These are phyloP conservation scores for Prunus yedoensis DNA, from an alignment of 331 rosid genomes.

Conservation along the genomic window DNA sequence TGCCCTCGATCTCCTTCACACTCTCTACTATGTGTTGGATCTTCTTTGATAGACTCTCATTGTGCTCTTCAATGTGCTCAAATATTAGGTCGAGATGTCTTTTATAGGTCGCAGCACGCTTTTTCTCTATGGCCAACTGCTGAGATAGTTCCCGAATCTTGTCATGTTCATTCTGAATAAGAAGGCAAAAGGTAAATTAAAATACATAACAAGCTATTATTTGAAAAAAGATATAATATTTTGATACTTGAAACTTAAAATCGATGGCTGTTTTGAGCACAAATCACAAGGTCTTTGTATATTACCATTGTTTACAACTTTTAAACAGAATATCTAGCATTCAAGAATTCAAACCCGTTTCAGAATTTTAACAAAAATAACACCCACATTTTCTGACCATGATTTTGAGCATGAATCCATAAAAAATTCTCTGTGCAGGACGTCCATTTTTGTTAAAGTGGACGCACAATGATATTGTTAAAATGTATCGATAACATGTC, in stretches of 20 bases:
- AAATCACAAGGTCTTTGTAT: background rate
- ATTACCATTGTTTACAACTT: too few relatives aligned
- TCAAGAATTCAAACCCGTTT: background rate
- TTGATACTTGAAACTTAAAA: background rate
- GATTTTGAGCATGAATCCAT: background rate
- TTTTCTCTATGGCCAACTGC: constrained; percentile 81
- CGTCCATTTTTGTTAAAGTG: too few relatives aligned
- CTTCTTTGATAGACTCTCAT: constrained; percentile 78
- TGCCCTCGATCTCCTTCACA: constrained; percentile 76
- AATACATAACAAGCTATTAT: background rate
- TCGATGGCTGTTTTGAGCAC: background rate
- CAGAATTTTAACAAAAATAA: background rate
- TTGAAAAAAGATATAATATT: background rate
- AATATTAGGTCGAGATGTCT: constrained; percentile 90
- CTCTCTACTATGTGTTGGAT: constrained; percentile 81
- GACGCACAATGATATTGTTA: too few relatives aligned
- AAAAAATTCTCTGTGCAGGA: too few relatives aligned
- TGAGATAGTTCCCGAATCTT: constrained; percentile 86
- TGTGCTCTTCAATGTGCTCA: constrained; percentile 90
- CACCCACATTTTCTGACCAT: background rate
- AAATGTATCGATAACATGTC: too few relatives aligned
- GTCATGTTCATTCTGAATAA: constrained; percentile 76
- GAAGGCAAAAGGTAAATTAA: background rate
- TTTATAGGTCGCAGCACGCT: constrained; percentile 82
- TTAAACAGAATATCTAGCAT: background rate